Evolutionary conservation across 1,284 basidiomycete species (phyloP).

Genomic region (Xerocomus nothofagi): DNA sequence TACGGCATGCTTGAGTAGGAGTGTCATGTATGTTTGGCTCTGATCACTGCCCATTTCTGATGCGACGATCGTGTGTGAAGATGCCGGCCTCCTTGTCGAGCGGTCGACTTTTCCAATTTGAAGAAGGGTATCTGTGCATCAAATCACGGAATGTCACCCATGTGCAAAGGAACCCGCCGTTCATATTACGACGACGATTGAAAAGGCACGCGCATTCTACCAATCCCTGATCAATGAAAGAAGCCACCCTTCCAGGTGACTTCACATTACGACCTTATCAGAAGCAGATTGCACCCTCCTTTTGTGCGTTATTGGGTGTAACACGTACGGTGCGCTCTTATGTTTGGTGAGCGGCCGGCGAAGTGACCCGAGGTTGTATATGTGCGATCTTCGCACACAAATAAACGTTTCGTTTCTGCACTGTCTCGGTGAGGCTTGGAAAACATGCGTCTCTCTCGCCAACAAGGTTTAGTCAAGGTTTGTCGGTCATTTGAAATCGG

Average conservation of each 20-base stretch:
- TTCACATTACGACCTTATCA: constrained; percentile 16
- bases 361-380: neutral
- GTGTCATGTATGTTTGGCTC: neutral
- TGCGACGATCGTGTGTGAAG: neutral
- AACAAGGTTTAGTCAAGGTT: neutral
- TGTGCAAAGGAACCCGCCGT: neutral
- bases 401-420: too few relatives aligned
- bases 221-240: constrained; percentile 17
- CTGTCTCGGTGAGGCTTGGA: neutral
- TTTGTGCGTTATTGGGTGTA: neutral
- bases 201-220: constrained; percentile 2
- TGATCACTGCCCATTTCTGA: constrained; percentile 3
- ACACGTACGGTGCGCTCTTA: neutral
- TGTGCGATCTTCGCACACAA: neutral
- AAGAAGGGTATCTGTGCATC: neutral
- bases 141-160: constrained; percentile 6
- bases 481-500: constrained; percentile 7
- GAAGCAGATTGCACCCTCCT: constrained; percentile 11
- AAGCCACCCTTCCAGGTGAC: constrained; percentile 5
- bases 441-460: neutral
- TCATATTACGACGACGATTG: constrained; percentile 6
- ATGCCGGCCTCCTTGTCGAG: neutral
- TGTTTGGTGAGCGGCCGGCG: neutral
- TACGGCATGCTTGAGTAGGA: constrained; percentile 5
- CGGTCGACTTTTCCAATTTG: constrained; percentile 3